Base-by-base conservation (phyloP, 768 basidiomycete genomes). In the Termitomyces sp. region DNA sequence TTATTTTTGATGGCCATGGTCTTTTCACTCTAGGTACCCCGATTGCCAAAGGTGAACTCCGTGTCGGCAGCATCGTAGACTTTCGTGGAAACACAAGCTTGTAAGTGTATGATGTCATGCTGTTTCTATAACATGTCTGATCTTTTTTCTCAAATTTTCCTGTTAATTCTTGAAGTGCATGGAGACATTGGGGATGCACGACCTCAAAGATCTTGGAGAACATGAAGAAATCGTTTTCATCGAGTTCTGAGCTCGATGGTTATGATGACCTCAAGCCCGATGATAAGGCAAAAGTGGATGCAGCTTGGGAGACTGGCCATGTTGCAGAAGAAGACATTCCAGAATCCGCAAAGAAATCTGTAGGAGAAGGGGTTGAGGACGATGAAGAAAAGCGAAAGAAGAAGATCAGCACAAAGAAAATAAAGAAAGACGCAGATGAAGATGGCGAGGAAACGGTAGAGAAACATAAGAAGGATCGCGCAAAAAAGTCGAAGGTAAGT, bases 141-240 rank as follows among this genome's bases (percentile, higher is more conserved):
- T 40, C 3, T 28, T 40, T 16, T 11, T 5, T 27, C 12, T 19
- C 35, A 10, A 25, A 27, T 28, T 45, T 45, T 45, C 4, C 16
- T 5, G 19, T 34, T 7, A 21, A 40, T 44, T 53, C 5, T 35
- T 9, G 27, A 54, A 91, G 89, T 66, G 69, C 77, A 34, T 96
- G 91, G 91, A 84, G 91, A 60, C 94, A 96, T 66, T 96, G 92
- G 92, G 93, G 93, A 19, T 95, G 94, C 66, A 78, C 81, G 7
- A 93, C 92, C 0, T 43, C 76, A 19, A 83, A 79, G 64, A 82
- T 94, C 48, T 63, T 96, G 32, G 66, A 65, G 21, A 94, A 93
- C 66, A 76, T 90, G 70, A 89, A 93, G 72, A 75, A 76, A 12
- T 69, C 73, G 3, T 79, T 88, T 59, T 74, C 76, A 1, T 75